A percentile compares a stretch with the other conserved stretches of the same genome.
These are phyloP conservation scores for Paramarasmius palmivorus DNA, from an alignment of 1,284 basidiomycete species.

Conservation along the genomic window DNA sequence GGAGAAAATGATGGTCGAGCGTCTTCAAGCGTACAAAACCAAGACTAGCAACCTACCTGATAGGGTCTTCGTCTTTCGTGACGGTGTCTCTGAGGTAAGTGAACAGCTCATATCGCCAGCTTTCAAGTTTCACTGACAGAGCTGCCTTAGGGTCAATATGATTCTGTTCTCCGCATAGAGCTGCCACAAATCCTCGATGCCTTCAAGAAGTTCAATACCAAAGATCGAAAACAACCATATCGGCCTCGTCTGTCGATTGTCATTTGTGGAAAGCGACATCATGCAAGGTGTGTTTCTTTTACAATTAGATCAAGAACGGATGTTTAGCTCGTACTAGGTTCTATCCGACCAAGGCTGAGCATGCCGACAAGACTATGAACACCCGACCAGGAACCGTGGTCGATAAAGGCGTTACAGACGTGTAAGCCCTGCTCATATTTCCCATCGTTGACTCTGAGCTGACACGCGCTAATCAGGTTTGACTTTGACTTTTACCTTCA, in stretches of 20 bases:
- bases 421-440: slow-evolving; percentile 38
- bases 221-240: slow-evolving; percentile 46
- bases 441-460: neutral
- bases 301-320: too few relatives aligned
- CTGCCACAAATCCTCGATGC: slow-evolving; percentile 56
- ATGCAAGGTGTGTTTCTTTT: slow-evolving; percentile 48
- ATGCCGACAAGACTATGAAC: slow-evolving; percentile 65
- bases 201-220: slow-evolving; percentile 51
- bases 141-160: slow-evolving; percentile 61
- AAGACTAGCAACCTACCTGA: slow-evolving; percentile 57
- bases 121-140: slow-evolving; percentile 7
- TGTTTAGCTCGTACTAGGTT: too few relatives aligned
- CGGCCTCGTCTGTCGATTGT: slow-evolving; percentile 67
- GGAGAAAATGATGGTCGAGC: slow-evolving; percentile 65
- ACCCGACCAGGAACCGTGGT: slow-evolving; percentile 75
- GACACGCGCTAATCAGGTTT: slow-evolving; percentile 38
- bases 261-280: slow-evolving; percentile 79
- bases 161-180: slow-evolving; percentile 57
- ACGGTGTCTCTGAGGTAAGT: slow-evolving; percentile 75
- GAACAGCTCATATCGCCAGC: neutral
- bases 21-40: slow-evolving; percentile 57
- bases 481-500: slow-evolving; percentile 81
- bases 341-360: slow-evolving; percentile 48
- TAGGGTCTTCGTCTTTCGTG: slow-evolving; percentile 70
- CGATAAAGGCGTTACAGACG: slow-evolving; percentile 70